Percentiles rank a stretch among this genome's conserved stretches.
These are phyloP conservation scores for Fraxinus baroniana DNA, from an alignment of 305 asterid genomes.

Conservation along the genomic window DNA sequence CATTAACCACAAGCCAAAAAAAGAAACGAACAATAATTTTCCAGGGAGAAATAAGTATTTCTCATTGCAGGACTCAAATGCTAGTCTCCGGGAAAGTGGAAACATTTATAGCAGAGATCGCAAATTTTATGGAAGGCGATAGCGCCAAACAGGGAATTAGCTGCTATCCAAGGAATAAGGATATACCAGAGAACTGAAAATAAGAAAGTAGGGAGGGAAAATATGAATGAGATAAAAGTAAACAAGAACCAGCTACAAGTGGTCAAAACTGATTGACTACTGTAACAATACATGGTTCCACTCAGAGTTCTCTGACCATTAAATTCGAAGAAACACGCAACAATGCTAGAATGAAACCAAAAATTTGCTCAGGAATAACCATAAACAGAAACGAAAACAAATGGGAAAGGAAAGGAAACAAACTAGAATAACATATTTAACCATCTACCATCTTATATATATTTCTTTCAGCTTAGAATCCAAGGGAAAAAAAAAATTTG, in stretches of 20 bases:
- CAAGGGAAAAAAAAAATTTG: conserved; percentile 1
- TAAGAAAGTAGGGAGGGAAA: not conserved
- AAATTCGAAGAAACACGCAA: not conserved
- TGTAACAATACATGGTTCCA: not conserved
- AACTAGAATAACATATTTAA: conserved; percentile 1
- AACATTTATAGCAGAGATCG: not conserved
- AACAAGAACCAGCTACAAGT: not conserved
- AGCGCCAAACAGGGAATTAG: not conserved
- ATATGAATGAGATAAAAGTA: not conserved
- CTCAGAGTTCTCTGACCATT: not conserved
- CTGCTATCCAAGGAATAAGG: not conserved
- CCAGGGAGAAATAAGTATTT: not conserved
- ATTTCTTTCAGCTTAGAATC: conserved; percentile 20
- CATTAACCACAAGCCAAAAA: not conserved
- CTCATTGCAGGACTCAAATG: not conserved
- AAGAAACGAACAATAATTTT: not conserved
- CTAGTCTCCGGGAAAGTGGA: not conserved
- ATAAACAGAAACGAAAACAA: not conserved
- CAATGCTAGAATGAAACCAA: conserved; percentile 18
- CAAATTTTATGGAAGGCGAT: not conserved
- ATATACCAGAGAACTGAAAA: not conserved
- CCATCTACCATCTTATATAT: conserved; percentile 18
- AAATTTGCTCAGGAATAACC: not conserved
- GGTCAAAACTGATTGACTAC: not conserved
- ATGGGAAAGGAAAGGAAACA: not conserved